Conservation (phyloP, 2,329 filamentous ascomycete genomes). For the Gremmenia infestans region DNA sequence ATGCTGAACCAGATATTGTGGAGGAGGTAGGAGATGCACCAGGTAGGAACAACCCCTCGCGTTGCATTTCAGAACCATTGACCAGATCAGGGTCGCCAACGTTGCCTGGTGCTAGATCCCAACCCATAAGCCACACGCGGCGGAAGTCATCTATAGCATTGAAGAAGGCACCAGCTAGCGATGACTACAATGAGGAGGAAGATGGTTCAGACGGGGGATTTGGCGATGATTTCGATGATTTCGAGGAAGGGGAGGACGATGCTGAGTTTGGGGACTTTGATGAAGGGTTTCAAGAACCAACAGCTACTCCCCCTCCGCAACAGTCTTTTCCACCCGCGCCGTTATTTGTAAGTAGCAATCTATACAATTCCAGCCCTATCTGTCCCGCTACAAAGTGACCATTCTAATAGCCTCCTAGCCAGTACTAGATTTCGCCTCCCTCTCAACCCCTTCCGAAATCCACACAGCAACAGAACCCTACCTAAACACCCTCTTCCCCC, state of each 20-base stretch:
- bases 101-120: constrained; percentile 44
- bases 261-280: constrained; percentile 51
- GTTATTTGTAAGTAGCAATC: constrained; percentile 40
- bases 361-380: constrained; percentile 14
- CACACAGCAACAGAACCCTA: constrained; percentile 58
- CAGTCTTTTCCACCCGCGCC: constrained; percentile 31
- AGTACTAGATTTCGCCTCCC: constrained; percentile 61
- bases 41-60: constrained; percentile 46
- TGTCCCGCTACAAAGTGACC: constrained; percentile 1
- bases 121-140: constrained; percentile 36
- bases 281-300: constrained; percentile 56
- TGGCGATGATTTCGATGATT: constrained; percentile 66
- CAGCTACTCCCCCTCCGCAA: constrained; percentile 36
- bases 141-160: constrained; percentile 28
- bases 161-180: constrained; percentile 36
- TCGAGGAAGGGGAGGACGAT: constrained; percentile 50
- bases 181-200: constrained; percentile 57
- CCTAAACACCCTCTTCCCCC: constrained; percentile 60
- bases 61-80: constrained; percentile 46
- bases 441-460: constrained; percentile 55
- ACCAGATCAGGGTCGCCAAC: constrained; percentile 56
- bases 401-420: constrained; percentile 42
- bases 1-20: constrained; percentile 57
- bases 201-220: constrained; percentile 48
- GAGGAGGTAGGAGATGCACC: constrained; percentile 42